Evolutionary conservation across 2,329 filamentous ascomycete species (phyloP), one percentile per base, ranked within the genome.

Genomic region (Westerdykella sp.): DNA sequence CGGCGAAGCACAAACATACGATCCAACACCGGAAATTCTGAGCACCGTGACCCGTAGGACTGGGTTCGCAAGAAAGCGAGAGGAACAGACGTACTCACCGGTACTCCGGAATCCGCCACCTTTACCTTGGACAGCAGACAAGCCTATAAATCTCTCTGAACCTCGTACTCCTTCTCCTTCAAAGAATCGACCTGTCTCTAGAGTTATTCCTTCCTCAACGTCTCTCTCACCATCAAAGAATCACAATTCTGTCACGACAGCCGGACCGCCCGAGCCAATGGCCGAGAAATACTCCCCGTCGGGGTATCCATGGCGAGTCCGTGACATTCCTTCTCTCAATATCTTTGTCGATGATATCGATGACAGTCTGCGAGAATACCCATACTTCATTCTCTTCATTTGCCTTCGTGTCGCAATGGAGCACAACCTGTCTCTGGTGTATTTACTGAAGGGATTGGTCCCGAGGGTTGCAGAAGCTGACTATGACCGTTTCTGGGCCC

Each of bases 301-400:
- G 2, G 52, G 53, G 25, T 30, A 55, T 13, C 18, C 51, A 3
- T 44, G 61, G 25, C 47, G 61, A 28, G 55, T 68, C 21, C 53
- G 59, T 1, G 35, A 59, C 15, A 45, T 69, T 14, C 58, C 62
- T 1, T 22, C 28, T 0, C 48, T 57, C 13, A 50, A 60, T 15
- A 45, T 69, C 1, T 68, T 66, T 31, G 53, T 62, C 5, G 44
- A 55, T 6, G 39, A 53, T 7, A 38, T 52, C 12, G 16, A 49
- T 3, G 6, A 37, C 7, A 23, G 41, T 2, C n/a, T 58, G 5
- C 30, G 31, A n/a, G 4, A 15, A 0, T 46, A 60, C 15, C 60
- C 63, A 0, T 69, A 62, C 44, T 57, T 56, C n/a, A 39, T 63
- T 2, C 50, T 59, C 1, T 66, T 63, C 43, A 63, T 67, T n/a